Percentiles rank a stretch among this genome's conserved stretches.
These are phyloP conservation scores for Physcomitrium patens DNA, from an alignment of 225 moss, liverwort and hornwort genomes.

Conservation along the genomic window DNA sequence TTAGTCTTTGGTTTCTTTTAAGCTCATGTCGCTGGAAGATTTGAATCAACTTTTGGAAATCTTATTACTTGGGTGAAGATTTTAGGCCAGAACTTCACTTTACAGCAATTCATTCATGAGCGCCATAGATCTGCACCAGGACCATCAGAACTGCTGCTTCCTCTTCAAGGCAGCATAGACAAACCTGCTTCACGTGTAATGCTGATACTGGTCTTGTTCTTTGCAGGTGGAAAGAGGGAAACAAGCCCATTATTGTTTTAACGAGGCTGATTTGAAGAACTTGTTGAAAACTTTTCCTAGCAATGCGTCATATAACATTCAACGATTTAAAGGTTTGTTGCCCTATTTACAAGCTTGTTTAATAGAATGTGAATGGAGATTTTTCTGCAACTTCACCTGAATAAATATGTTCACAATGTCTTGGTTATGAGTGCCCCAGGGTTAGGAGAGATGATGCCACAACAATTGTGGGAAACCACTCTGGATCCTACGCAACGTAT, in stretches of 20 bases:
- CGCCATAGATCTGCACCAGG: slow-evolving; percentile 4
- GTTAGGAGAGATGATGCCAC: slow-evolving; percentile 97
- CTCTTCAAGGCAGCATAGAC: neutral
- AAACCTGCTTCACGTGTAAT: slow-evolving; percentile 13
- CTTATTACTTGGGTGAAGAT: slow-evolving; percentile 1
- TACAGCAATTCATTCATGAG: neutral
- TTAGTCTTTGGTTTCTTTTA: neutral
- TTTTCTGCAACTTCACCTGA: neutral
- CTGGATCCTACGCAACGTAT: slow-evolving; percentile 88
- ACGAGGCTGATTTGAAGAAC: slow-evolving; percentile 68
- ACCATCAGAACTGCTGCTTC: neutral
- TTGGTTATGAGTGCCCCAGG: slow-evolving; percentile 45
- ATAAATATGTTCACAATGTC: slow-evolving; percentile 3
- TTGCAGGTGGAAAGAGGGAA: slow-evolving; percentile 89
- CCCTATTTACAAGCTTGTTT: neutral
- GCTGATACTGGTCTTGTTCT: slow-evolving; percentile 20
- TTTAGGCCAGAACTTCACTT: slow-evolving; percentile 20
- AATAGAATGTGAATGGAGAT: slow-evolving; percentile 3
- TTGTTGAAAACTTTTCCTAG: slow-evolving; percentile 63
- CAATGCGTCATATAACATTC: slow-evolving; percentile 83
- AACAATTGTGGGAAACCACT: slow-evolving; percentile 95
- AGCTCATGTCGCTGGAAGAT: slow-evolving; percentile 13
- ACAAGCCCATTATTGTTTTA: slow-evolving; percentile 83
- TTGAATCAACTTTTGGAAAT: slow-evolving; percentile 1
- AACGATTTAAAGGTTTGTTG: slow-evolving; percentile 84